A percentile compares a stretch with the other conserved stretches of the same genome.
These are phyloP conservation scores for Fusarium veterinarium DNA, from an alignment of 2,329 filamentous ascomycete genomes.

Conservation along the genomic window DNA sequence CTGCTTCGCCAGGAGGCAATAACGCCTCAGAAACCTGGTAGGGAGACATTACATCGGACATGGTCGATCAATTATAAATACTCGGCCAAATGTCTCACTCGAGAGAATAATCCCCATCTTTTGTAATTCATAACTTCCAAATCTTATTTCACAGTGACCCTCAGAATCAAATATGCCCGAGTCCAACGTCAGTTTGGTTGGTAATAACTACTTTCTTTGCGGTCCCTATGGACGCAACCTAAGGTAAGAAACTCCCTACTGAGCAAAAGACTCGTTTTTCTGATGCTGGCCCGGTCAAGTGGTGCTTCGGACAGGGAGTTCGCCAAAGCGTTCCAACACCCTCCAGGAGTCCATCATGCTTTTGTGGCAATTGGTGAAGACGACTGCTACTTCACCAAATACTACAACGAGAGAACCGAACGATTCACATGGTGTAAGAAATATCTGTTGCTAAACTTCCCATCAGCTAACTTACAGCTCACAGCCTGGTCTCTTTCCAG, in stretches of 20 bases:
- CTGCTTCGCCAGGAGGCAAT: not conserved
- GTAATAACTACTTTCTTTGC: not conserved
- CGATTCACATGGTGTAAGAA: not conserved
- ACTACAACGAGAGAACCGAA: not conserved
- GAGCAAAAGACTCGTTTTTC: accelerated
- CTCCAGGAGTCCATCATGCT: not conserved
- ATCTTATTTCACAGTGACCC: not conserved
- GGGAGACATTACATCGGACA: not conserved
- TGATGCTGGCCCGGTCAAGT: not conserved
- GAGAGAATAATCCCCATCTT: accelerated
- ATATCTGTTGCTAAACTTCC: not conserved
- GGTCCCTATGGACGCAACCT: not conserved
- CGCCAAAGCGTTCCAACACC: not conserved
- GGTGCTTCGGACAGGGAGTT: not conserved
- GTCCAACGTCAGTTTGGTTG: not conserved
- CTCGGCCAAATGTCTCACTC: not conserved
- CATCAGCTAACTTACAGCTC: not conserved
- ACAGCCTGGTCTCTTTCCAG: not conserved
- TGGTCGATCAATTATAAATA: not conserved
- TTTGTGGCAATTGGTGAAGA: not conserved
- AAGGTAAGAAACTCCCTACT: not conserved
- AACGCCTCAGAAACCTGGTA: not conserved
- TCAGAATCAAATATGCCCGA: too few species aligned
- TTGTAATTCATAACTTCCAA: not conserved
- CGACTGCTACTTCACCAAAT: not conserved